Conservation (phyloP, 1,139 yeast species). For the Starmera stellimalicola region DNA sequence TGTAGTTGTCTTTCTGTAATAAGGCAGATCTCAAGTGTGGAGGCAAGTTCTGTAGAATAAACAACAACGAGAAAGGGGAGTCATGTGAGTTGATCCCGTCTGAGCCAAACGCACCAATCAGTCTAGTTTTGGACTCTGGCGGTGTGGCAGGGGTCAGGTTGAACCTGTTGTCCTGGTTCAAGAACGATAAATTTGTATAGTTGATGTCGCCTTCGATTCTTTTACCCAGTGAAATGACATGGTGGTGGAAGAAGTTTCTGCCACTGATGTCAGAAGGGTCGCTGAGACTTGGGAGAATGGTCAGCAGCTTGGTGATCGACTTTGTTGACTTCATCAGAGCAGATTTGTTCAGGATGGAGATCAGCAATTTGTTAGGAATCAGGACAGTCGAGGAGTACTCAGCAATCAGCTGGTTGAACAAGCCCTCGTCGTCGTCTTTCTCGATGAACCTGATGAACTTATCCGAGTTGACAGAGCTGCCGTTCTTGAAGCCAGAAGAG, state of each 20-base stretch:
- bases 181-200: constrained; percentile 3
- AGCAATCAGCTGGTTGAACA: constrained; percentile 31
- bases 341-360: constrained; percentile 52
- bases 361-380: constrained; percentile 24
- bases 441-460: constrained; percentile 27
- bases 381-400: constrained; percentile 28
- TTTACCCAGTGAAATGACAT: constrained; percentile 70
- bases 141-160: constrained; percentile 39
- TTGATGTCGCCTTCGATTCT: constrained; percentile 7
- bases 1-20: constrained; percentile 62
- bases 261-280: constrained; percentile 74
- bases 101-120: constrained; percentile 45
- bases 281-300: constrained; percentile 34
- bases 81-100: constrained; percentile 54
- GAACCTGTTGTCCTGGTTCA: constrained; percentile 13
- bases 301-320: constrained; percentile 50
- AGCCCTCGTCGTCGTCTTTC: constrained; percentile 34
- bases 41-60: constrained; percentile 44
- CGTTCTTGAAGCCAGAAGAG: background rate
- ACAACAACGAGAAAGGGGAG: constrained; percentile 42
- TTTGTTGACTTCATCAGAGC: constrained; percentile 40
- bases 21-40: constrained; percentile 44
- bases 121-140: constrained; percentile 33
- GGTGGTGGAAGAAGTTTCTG: constrained; percentile 78
- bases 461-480: constrained; percentile 19